Conservation (phyloP, 345 rosid species). For the Populus pruinosa region DNA sequence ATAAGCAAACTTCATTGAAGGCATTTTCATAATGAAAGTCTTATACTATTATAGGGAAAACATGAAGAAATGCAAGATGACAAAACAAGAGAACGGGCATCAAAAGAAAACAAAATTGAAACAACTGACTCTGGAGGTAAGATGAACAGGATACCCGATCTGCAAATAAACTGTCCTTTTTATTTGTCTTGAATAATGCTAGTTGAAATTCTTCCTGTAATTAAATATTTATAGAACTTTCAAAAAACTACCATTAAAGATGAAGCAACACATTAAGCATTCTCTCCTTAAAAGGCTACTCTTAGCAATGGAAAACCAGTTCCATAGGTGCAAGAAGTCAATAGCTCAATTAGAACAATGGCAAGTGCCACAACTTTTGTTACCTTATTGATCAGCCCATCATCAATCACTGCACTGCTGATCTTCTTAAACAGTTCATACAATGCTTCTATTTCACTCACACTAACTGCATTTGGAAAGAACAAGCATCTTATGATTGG, state of each 20-base stretch:
- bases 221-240: neutral
- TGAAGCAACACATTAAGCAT: neutral
- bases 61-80: neutral
- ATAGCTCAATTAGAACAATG: neutral
- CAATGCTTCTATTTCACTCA: constrained; percentile 27
- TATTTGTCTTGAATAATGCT: constrained; percentile 27
- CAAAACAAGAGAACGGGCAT: neutral
- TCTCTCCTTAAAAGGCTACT: neutral
- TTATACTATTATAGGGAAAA: neutral
- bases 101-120: neutral
- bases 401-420: constrained; percentile 29
- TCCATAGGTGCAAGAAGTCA: neutral
- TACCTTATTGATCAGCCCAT: constrained; percentile 29
- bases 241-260: neutral
- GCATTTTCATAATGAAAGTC: neutral
- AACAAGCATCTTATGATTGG: neutral
- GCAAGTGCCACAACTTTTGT: neutral
- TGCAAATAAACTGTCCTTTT: constrained; percentile 28
- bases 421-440: constrained; percentile 31
- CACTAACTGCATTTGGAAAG: constrained; percentile 23
- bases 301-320: neutral
- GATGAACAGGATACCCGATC: constrained; percentile 19
- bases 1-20: neutral
- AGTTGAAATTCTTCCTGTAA: constrained; percentile 30
- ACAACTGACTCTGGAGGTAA: neutral